Evolutionary conservation across 805 yeast species (phyloP).

Genomic region (Candida mattraensis): DNA sequence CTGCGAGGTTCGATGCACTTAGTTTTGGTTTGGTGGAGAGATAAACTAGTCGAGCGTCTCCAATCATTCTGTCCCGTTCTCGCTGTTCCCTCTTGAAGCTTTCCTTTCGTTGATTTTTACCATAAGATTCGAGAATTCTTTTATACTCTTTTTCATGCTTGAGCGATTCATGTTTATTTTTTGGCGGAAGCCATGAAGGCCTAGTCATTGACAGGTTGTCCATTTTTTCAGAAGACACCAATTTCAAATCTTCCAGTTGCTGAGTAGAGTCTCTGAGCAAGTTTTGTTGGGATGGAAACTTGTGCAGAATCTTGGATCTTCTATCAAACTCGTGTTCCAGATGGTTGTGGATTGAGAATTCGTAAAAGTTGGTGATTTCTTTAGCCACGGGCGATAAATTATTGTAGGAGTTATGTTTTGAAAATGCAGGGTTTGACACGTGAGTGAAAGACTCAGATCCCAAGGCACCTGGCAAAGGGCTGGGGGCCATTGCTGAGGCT

Average conservation of each 20-base stretch:
- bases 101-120: conserved; percentile 31
- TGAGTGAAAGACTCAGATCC: conserved; percentile 7
- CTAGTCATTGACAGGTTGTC: conserved; percentile 57
- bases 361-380: conserved; percentile 42
- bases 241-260: conserved; percentile 56
- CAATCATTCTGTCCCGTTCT: conserved; percentile 32
- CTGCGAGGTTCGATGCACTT: conserved; percentile 33
- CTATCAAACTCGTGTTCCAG: conserved; percentile 38
- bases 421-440: conserved; percentile 21
- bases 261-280: conserved; percentile 34
- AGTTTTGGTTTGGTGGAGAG: conserved; percentile 28
- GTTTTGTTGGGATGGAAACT: conserved; percentile 38
- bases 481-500: conserved; percentile 40
- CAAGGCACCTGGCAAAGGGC: conserved; percentile 48
- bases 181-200: conserved; percentile 74
- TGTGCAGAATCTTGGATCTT: conserved; percentile 35
- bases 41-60: conserved; percentile 33
- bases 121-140: conserved; percentile 34
- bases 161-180: conserved; percentile 48
- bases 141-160: conserved; percentile 59
- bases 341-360: conserved; percentile 36
- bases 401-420: conserved; percentile 30
- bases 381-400: conserved; percentile 37
- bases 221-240: conserved; percentile 63
- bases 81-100: conserved; percentile 35